Conservation (phyloP, 1,284 basidiomycete species). For the Grifola frondosa region DNA sequence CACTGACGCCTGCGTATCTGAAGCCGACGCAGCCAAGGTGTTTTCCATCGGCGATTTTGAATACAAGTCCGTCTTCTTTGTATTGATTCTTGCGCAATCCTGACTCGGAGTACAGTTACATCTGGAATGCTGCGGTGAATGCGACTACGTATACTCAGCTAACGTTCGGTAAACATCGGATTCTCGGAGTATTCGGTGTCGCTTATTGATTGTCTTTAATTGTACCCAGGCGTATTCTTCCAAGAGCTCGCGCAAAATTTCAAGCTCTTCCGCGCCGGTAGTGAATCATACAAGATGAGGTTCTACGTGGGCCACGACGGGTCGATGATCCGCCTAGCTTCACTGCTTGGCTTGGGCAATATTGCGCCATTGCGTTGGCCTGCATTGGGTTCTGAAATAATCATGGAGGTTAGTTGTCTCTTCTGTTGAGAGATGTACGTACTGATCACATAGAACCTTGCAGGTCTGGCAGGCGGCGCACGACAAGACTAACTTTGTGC, state of each 20-base stretch:
- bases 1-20: constrained; percentile 43
- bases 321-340: constrained; percentile 49
- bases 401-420: constrained; percentile 43
- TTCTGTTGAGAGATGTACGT: background rate
- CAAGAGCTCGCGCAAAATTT: constrained; percentile 35
- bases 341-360: constrained; percentile 44
- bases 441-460: background rate
- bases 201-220: background rate
- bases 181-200: background rate
- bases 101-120: constrained; percentile 39
- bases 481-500: constrained; percentile 36
- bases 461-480: constrained; percentile 42
- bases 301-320: constrained; percentile 54
- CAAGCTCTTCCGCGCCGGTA: constrained; percentile 31
- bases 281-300: constrained; percentile 38
- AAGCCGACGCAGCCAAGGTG: constrained; percentile 43
- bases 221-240: constrained; percentile 33
- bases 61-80: constrained; percentile 43
- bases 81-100: background rate
- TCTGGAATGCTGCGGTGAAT: constrained; percentile 48
- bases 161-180: constrained; percentile 41
- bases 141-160: constrained; percentile 46
- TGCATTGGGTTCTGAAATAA: constrained; percentile 49
- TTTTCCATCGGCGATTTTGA: constrained; percentile 48
- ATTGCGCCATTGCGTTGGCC: constrained; percentile 44